Evolutionary conservation across 2,329 filamentous ascomycete genomes (phyloP).

Genomic region (Macrophomina pseudophaseolina): DNA sequence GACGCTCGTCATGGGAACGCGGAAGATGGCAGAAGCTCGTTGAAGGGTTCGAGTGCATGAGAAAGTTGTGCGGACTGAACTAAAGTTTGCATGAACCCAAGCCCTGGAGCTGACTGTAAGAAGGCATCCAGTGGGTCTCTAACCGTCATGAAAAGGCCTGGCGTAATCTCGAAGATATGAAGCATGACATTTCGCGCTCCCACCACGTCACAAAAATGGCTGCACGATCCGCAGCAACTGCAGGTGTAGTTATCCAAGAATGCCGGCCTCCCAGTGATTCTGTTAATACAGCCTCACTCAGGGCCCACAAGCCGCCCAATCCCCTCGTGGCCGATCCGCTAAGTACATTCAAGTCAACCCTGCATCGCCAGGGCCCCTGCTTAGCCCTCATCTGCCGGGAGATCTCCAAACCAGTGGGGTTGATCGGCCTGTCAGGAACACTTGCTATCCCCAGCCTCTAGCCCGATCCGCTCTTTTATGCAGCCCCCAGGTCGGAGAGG

Average conservation of each 20-base stretch:
- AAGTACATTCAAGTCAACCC: conserved; percentile 14
- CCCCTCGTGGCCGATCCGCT: neutral
- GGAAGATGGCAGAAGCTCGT: no score
- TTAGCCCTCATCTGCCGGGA: neutral
- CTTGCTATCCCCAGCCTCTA: neutral
- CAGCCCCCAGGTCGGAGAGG: conserved; percentile 45
- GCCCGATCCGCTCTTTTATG: conserved; percentile 19
- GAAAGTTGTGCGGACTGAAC: no score
- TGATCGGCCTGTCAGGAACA: neutral
- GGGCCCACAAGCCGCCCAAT: conserved; percentile 4
- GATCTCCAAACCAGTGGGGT: conserved; percentile 4
- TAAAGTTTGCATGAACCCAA: no score
- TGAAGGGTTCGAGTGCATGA: no score
- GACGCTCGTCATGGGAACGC: no score
- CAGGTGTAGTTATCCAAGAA: neutral
- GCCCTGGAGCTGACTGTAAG: conserved; percentile 57
- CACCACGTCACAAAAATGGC: neutral
- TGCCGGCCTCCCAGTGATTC: neutral
- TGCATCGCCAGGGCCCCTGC: conserved; percentile 16
- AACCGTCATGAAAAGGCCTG: conserved; percentile 60
- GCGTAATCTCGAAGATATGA: conserved; percentile 34
- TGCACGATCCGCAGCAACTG: neutral
- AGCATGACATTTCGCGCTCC: neutral
- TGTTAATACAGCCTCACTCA: conserved; percentile 8
- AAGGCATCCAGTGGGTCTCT: conserved; percentile 87